phyloP scores from a whole-genome alignment of 2,329 filamentous ascomycete genomes.

The Neoarthrinium moseri region DNA sequence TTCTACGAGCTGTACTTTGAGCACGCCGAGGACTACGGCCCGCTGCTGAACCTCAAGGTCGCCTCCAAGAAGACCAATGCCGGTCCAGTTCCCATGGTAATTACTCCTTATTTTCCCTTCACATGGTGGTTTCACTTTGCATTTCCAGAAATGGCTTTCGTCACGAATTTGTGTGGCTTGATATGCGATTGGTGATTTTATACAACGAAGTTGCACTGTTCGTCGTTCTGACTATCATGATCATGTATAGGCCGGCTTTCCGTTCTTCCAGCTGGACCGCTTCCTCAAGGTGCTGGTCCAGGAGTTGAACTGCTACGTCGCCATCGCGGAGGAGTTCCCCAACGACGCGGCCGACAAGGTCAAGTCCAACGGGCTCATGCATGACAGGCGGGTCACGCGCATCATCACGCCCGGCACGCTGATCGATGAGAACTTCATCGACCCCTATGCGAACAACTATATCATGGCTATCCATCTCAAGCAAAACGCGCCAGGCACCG shows the following conservation, averaged over 20 bases:
- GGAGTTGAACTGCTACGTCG: conserved; percentile 86
- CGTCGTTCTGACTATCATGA: too few species aligned
- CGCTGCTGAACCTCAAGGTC: conserved; percentile 84
- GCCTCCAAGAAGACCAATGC: conserved; percentile 76
- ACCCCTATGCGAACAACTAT: conserved; percentile 91
- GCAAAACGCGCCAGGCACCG: conserved; percentile 20
- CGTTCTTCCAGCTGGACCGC: conserved; percentile 86
- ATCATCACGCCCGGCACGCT: conserved; percentile 93
- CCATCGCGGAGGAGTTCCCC: conserved; percentile 89
- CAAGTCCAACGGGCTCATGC: conserved; percentile 76
- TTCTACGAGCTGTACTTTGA: conserved; percentile 99
- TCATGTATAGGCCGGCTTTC: conserved; percentile 76
- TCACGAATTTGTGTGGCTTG: too few species aligned
- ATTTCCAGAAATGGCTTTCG: too few species aligned
- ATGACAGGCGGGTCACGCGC: conserved; percentile 80
- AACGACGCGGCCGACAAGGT: conserved; percentile 68
- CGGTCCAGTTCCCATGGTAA: conserved; percentile 81
- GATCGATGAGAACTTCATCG: conserved; percentile 97
- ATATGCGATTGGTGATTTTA: too few species aligned
- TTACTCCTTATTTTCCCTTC: conserved; percentile 16
- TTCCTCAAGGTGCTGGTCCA: conserved; percentile 92
- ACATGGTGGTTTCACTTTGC: conserved; percentile 15
- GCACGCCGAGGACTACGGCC: conserved; percentile 86
- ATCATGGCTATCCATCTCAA: conserved; percentile 73
- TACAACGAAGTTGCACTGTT: too few species aligned